Conservation (phyloP, 1,284 basidiomycete species). For the Heterobasidion occidentale region DNA sequence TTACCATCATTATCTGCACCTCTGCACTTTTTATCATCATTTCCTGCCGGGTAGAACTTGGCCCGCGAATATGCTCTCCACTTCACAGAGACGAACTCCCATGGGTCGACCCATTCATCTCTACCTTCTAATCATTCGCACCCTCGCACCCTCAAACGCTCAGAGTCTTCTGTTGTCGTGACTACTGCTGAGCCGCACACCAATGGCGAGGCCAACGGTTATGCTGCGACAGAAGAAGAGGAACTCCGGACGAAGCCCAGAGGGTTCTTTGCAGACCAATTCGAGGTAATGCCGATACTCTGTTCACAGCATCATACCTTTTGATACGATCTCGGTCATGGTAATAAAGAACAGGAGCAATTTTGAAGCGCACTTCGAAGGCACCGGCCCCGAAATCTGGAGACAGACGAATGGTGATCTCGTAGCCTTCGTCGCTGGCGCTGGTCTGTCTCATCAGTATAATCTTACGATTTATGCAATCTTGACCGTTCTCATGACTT, state of each 20-base stretch:
- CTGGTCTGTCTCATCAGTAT: slow-evolving; percentile 42
- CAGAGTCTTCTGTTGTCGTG: slow-evolving; percentile 48
- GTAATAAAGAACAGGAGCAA: slow-evolving; percentile 73
- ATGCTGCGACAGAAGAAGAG: slow-evolving; percentile 22
- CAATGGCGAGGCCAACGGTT: slow-evolving; percentile 11
- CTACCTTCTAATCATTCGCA: slow-evolving; percentile 19
- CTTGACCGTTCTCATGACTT: background rate
- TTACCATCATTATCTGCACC: slow-evolving; percentile 4
- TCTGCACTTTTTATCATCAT: slow-evolving; percentile 1
- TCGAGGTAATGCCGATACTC: slow-evolving; percentile 49
- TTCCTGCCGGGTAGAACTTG: slow-evolving; percentile 52
- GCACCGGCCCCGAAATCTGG: slow-evolving; percentile 96
- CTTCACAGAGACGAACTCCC: slow-evolving; percentile 49
- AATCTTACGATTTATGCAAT: background rate
- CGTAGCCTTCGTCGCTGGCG: slow-evolving; percentile 90
- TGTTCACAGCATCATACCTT: no score
- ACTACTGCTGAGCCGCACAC: slow-evolving; percentile 33
- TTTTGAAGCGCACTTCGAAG: slow-evolving; percentile 81
- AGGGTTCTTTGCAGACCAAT: slow-evolving; percentile 93
- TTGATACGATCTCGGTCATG: no score
- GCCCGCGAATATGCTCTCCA: slow-evolving; percentile 69
- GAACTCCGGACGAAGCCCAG: slow-evolving; percentile 43
- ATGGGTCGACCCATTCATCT: slow-evolving; percentile 11
- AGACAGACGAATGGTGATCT: slow-evolving; percentile 81
- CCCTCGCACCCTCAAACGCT: slow-evolving; percentile 25